phyloP scores from a whole-genome alignment of 1,284 basidiomycete genomes.

The Peniophora sp. region DNA sequence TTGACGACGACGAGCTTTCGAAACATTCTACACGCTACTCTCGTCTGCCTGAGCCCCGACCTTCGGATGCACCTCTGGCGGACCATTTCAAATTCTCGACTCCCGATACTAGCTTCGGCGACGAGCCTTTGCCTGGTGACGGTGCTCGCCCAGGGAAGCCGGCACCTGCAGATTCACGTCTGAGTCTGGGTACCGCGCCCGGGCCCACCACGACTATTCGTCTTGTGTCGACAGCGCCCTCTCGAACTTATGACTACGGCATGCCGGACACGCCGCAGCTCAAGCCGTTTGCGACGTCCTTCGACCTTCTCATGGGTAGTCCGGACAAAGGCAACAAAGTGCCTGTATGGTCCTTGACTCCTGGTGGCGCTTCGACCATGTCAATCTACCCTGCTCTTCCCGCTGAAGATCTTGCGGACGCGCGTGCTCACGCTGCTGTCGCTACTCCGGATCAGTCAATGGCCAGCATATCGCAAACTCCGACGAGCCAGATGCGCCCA shows the following conservation, averaged over 20 bases:
- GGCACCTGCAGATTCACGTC: slow-evolving; percentile 47
- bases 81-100: slow-evolving; percentile 45
- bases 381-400: slow-evolving; percentile 46
- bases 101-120: slow-evolving; percentile 19
- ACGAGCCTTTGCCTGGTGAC: slow-evolving; percentile 49
- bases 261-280: slow-evolving; percentile 49
- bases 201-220: slow-evolving; percentile 47
- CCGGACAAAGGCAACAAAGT: slow-evolving; percentile 29
- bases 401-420: slow-evolving; percentile 26
- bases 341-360: slow-evolving; percentile 39
- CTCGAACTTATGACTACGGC: slow-evolving; percentile 5
- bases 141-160: slow-evolving; percentile 45
- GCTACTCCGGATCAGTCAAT: not conserved
- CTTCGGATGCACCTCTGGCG: slow-evolving; percentile 29
- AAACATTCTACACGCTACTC: slow-evolving; percentile 44
- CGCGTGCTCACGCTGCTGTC: slow-evolving; percentile 4
- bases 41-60: slow-evolving; percentile 30
- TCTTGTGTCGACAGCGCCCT: slow-evolving; percentile 36
- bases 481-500: slow-evolving; percentile 7
- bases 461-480: slow-evolving; percentile 1
- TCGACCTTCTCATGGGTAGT: slow-evolving; percentile 56
- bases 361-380: slow-evolving; percentile 11
- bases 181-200: slow-evolving; percentile 32
- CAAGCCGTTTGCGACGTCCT: slow-evolving; percentile 52
- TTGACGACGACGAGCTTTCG: slow-evolving; percentile 23